Conservation (phyloP, 371 early-diverging fungal genomes). For the Basidiobolus heterosporus region DNA sequence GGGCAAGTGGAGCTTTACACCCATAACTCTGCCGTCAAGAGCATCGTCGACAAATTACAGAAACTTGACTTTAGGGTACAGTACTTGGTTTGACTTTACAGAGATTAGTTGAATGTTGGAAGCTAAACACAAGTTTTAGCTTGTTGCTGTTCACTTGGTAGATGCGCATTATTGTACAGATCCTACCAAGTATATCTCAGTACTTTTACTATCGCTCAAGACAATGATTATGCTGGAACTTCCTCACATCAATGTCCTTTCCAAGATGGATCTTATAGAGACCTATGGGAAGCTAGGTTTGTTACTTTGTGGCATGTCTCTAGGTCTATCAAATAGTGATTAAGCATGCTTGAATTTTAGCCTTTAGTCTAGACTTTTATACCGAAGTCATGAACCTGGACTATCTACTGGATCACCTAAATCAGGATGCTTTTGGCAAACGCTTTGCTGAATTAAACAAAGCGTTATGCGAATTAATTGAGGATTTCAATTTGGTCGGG, state of each 20-base stretch:
- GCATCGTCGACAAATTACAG: conserved; percentile 55
- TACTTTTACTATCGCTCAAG: conserved; percentile 63
- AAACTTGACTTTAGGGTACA: conserved; percentile 54
- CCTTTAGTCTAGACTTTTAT: conserved; percentile 81
- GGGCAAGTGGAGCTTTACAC: conserved; percentile 98
- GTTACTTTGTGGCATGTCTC: background rate
- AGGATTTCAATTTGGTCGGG: conserved; percentile 78
- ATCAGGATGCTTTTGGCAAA: conserved; percentile 43
- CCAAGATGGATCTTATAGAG: conserved; percentile 85
- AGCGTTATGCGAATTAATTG: conserved; percentile 73
- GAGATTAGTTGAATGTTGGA: background rate
- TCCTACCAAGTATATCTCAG: conserved; percentile 81
- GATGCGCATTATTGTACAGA: conserved; percentile 90
- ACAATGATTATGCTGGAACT: conserved; percentile 88
- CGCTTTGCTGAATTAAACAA: conserved; percentile 57
- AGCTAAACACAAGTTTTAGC: conserved; percentile 12
- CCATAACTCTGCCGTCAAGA: conserved; percentile 71
- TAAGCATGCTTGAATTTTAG: conserved; percentile 12
- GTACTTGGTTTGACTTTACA: background rate
- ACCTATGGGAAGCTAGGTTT: conserved; percentile 52
- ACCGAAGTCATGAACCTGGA: conserved; percentile 81
- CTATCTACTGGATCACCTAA: conserved; percentile 58
- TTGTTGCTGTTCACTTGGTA: conserved; percentile 84
- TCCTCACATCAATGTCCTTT: conserved; percentile 90
- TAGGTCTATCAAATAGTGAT: background rate